These are phyloP conservation scores for Cladophialophora bantiana DNA, from an alignment of 2,329 filamentous ascomycete genomes.

Conservation along the genomic window DNA sequence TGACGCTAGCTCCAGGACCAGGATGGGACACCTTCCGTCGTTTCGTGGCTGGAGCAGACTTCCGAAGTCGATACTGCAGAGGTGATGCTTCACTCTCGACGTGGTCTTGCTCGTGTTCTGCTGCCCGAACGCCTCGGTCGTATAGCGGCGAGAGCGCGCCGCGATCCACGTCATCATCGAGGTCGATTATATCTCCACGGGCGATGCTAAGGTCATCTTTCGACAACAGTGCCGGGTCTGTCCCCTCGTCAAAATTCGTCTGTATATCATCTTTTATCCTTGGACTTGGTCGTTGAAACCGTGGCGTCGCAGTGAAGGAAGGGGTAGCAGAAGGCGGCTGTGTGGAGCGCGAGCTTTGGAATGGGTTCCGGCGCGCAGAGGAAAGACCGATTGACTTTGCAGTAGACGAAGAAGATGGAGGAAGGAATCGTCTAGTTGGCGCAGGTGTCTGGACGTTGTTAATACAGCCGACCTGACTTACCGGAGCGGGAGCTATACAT, in stretches of 20 bases:
- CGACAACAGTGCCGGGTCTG: slow-evolving; percentile 2
- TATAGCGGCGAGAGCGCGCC: slow-evolving; percentile 1
- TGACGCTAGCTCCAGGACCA: background rate
- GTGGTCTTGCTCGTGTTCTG: background rate
- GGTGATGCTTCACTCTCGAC: slow-evolving; percentile 14
- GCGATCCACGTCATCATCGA: slow-evolving; percentile 12
- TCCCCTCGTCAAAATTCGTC: slow-evolving; percentile 32
- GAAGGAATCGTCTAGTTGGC: slow-evolving; percentile 33
- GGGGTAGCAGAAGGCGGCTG: slow-evolving; percentile 20
- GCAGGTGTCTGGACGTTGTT: slow-evolving; percentile 31
- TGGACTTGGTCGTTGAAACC: slow-evolving; percentile 24
- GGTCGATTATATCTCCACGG: slow-evolving; percentile 5
- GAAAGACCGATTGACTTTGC: slow-evolving; percentile 11
- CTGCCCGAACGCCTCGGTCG: background rate
- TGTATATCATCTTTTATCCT: slow-evolving; percentile 34
- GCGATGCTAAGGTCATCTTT: background rate
- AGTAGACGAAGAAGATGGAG: slow-evolving; percentile 28
- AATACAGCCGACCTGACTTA: slow-evolving; percentile 16
- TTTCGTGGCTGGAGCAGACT: slow-evolving; percentile 20
- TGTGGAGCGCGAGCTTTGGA: slow-evolving; percentile 27
- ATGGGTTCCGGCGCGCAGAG: slow-evolving; percentile 22
- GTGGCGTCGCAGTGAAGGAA: slow-evolving; percentile 28
- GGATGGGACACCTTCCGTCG: slow-evolving; percentile 30
- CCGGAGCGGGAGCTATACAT: slow-evolving; percentile 22
- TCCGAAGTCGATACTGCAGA: slow-evolving; percentile 19